Evolutionary conservation across 805 yeast genomes (phyloP).

Genomic region (Clavispora phyllophila): DNA sequence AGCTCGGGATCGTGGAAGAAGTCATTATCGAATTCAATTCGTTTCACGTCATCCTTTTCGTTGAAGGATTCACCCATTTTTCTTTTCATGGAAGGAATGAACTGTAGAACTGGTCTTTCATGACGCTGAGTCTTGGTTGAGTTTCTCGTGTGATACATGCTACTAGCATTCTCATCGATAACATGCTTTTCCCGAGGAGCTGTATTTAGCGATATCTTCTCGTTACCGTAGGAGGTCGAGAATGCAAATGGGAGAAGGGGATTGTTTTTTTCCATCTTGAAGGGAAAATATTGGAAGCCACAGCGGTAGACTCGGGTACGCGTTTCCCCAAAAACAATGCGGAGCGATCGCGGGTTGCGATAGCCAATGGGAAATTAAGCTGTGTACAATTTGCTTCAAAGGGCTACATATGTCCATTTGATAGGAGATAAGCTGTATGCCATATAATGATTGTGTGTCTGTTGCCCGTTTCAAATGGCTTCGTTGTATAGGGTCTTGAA

Average conservation of each 20-base stretch:
- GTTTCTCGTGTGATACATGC: slow-evolving; percentile 38
- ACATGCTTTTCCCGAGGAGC: slow-evolving; percentile 36
- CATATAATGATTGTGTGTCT: no score
- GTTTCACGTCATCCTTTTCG: slow-evolving; percentile 36
- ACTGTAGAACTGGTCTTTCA: slow-evolving; percentile 16
- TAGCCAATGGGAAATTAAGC: background rate
- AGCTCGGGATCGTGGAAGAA: slow-evolving; percentile 7
- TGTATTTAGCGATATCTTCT: slow-evolving; percentile 27
- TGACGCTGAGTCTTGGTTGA: slow-evolving; percentile 8
- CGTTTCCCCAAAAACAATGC: background rate
- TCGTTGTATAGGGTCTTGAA: no score
- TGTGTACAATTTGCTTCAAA: background rate
- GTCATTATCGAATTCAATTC: slow-evolving; percentile 21
- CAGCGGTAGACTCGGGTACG: background rate
- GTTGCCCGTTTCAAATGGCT: no score
- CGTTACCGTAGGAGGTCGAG: slow-evolving; percentile 28
- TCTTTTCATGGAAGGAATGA: slow-evolving; percentile 33
- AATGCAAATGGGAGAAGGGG: slow-evolving; percentile 49
- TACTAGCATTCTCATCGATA: slow-evolving; percentile 41
- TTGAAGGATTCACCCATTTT: slow-evolving; percentile 41
- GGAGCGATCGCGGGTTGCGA: background rate
- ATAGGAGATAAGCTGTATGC: no score
- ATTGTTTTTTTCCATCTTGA: slow-evolving; percentile 22
- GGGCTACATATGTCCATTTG: no score
- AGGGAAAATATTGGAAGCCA: background rate